Conservation (phyloP, 2,329 filamentous ascomycete species). For the Cladorrhinum sp. region DNA sequence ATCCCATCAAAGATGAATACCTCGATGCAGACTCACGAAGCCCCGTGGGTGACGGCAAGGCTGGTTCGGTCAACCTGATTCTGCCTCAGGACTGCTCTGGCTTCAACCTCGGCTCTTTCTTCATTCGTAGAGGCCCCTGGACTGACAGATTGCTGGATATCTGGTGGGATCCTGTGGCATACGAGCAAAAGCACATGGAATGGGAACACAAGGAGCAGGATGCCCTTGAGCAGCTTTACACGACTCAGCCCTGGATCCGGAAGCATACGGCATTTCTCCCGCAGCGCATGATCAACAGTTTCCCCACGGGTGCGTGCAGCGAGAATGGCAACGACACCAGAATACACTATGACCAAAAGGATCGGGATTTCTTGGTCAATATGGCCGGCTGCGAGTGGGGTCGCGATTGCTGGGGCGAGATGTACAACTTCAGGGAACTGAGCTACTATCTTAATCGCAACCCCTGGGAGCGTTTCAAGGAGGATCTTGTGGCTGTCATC, state of each 20-base stretch:
- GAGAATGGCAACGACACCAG: constrained; percentile 70
- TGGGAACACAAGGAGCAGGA: constrained; percentile 99
- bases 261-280: constrained; percentile 84
- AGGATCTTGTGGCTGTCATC: constrained; percentile 58
- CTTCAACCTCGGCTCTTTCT: constrained; percentile 96
- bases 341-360: constrained; percentile 82
- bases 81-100: constrained; percentile 91
- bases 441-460: constrained; percentile 87
- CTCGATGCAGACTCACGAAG: constrained; percentile 75
- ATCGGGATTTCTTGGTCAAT: constrained; percentile 92
- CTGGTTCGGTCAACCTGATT: constrained; percentile 79
- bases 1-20: constrained; percentile 71
- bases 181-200: constrained; percentile 98
- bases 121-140: constrained; percentile 81
- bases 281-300: constrained; percentile 91
- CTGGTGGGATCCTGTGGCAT: constrained; percentile 98
- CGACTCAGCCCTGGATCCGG: constrained; percentile 87
- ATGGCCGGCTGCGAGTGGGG: constrained; percentile 99
- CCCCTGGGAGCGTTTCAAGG: constrained; percentile 73
- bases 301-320: constrained; percentile 84
- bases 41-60: constrained; percentile 70
- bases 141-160: constrained; percentile 88
- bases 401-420: constrained; percentile 95
- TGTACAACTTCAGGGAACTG: constrained; percentile 90
- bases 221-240: constrained; percentile 87